Conservation (phyloP, 371 early-diverging fungal species). For the Lichtheimia ramosa region DNA sequence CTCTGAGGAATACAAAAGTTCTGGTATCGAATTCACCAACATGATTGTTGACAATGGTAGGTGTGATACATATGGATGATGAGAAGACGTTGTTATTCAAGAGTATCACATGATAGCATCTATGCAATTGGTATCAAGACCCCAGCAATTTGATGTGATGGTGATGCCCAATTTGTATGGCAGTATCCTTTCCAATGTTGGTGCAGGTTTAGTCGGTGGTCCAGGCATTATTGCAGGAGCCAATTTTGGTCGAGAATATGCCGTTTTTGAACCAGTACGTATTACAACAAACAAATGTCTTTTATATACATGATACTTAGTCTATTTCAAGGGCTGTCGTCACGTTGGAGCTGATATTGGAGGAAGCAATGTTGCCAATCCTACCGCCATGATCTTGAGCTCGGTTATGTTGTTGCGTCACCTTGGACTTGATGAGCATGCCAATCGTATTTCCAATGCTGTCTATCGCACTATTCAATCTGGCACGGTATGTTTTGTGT, state of each 20-base stretch:
- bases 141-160: slow-evolving; percentile 97
- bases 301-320: not conserved
- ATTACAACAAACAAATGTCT: not conserved
- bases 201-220: slow-evolving; percentile 94
- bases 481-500: slow-evolving; percentile 32
- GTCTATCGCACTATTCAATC: slow-evolving; percentile 35
- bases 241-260: slow-evolving; percentile 94
- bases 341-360: slow-evolving; percentile 94
- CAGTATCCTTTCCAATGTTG: slow-evolving; percentile 94
- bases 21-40: slow-evolving; percentile 88
- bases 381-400: slow-evolving; percentile 87
- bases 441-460: slow-evolving; percentile 82
- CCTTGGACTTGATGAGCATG: slow-evolving; percentile 82
- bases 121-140: slow-evolving; percentile 96
- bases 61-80: too few relatives aligned
- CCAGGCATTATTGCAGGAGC: slow-evolving; percentile 94
- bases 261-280: slow-evolving; percentile 90
- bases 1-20: slow-evolving; percentile 84
- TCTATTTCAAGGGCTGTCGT: slow-evolving; percentile 71
- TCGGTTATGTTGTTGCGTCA: slow-evolving; percentile 93
- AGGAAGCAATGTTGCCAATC: slow-evolving; percentile 92
- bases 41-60: slow-evolving; percentile 95
- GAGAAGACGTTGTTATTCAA: too few relatives aligned
- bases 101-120: slow-evolving; percentile 51
- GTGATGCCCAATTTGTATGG: slow-evolving; percentile 98